Conservation (phyloP, 495 filamentous ascomycete genomes). For the Evernia prunastri region DNA sequence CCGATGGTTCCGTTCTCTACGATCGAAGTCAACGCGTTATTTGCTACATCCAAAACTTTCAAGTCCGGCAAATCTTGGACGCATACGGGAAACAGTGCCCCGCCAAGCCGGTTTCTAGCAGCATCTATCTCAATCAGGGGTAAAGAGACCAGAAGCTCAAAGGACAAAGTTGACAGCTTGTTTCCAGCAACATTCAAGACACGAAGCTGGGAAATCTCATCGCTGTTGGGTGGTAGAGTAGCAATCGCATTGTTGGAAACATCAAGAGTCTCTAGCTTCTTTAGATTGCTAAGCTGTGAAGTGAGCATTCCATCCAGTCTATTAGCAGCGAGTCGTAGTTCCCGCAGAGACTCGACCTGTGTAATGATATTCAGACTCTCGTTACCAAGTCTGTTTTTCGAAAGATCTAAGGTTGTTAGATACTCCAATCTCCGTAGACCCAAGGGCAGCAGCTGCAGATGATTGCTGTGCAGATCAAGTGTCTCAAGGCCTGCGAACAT, state of each 20-base stretch:
- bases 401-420: constrained; percentile 76
- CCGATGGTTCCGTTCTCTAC: constrained; percentile 44
- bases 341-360: constrained; percentile 61
- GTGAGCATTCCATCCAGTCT: constrained; percentile 59
- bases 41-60: constrained; percentile 67
- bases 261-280: constrained; percentile 70
- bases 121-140: constrained; percentile 67
- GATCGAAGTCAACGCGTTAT: constrained; percentile 62
- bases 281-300: constrained; percentile 49
- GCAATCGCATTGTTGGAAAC: constrained; percentile 74
- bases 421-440: constrained; percentile 66
- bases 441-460: constrained; percentile 61
- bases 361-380: constrained; percentile 63
- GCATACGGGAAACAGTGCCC: constrained; percentile 58
- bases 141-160: constrained; percentile 56
- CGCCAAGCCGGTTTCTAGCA: constrained; percentile 72
- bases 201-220: constrained; percentile 57
- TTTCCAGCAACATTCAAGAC: constrained; percentile 76
- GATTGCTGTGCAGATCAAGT: constrained; percentile 82
- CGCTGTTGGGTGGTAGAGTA: constrained; percentile 62
- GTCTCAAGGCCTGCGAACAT: constrained; percentile 80
- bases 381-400: constrained; percentile 71
- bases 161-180: constrained; percentile 59
- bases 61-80: constrained; percentile 54
- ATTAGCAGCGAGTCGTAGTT: constrained; percentile 80